phyloP scores from a whole-genome alignment of 2,329 filamentous ascomycete genomes.

The Herpotrichia juniperi region DNA sequence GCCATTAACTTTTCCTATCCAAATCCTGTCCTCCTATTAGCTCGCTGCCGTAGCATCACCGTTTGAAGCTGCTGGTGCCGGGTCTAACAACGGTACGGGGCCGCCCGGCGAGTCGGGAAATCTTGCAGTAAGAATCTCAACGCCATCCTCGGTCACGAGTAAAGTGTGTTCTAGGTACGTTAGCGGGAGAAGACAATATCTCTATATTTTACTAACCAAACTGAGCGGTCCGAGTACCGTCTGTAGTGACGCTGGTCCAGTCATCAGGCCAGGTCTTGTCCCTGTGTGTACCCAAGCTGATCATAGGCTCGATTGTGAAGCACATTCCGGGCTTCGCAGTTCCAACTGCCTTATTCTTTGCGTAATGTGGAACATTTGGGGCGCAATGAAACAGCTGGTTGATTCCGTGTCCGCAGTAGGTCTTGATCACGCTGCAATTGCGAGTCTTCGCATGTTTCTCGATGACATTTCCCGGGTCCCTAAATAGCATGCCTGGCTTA shows the following conservation, averaged over 20 bases:
- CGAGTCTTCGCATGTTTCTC: conserved; percentile 90
- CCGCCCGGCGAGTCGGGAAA: conserved; percentile 77
- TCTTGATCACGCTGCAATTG: conserved; percentile 89
- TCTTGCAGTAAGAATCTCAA: conserved; percentile 80
- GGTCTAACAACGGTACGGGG: conserved; percentile 60
- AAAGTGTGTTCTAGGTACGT: conserved; percentile 74
- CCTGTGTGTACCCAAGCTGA: conserved; percentile 85
- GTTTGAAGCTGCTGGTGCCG: conserved; percentile 43
- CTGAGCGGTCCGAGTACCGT: conserved; percentile 89
- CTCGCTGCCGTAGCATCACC: conserved; percentile 29
- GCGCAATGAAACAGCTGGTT: conserved; percentile 92
- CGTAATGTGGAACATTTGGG: conserved; percentile 95
- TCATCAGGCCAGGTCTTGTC: conserved; percentile 98
- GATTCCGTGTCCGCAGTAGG: conserved; percentile 95
- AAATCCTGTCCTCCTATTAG: conserved; percentile 5
- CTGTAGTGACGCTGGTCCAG: conserved; percentile 94
- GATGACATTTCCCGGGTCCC: conserved; percentile 92
- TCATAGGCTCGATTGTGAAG: conserved; percentile 99
- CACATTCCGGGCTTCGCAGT: conserved; percentile 96
- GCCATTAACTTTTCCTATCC: too few species aligned
- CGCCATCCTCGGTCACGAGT: conserved; percentile 80
- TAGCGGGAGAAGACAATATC: conserved; percentile 6
- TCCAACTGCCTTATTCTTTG: conserved; percentile 96
- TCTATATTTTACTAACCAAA: conserved; percentile 69
- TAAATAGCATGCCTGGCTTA: conserved; percentile 90